phyloP scores from a whole-genome alignment of 495 filamentous ascomycete species.

The Jackrogersella multiformis region DNA sequence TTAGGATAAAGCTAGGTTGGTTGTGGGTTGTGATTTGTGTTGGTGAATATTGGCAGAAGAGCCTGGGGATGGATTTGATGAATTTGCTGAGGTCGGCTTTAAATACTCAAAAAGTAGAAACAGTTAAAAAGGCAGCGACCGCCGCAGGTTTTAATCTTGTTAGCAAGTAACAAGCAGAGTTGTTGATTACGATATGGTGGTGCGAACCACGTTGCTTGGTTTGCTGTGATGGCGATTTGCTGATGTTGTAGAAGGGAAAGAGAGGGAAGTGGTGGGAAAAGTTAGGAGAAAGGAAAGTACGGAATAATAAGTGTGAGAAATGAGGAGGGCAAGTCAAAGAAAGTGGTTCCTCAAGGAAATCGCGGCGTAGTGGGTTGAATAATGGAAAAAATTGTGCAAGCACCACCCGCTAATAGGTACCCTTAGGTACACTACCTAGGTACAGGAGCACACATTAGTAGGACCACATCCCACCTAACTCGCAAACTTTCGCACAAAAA shows the following conservation, averaged over 20 bases:
- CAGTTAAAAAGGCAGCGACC: slow-evolving; percentile 11
- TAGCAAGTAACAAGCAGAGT: slow-evolving; percentile 24
- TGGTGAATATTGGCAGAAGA: not conserved
- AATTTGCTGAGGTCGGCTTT: slow-evolving; percentile 3
- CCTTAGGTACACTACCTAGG: not conserved
- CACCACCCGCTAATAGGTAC: not conserved
- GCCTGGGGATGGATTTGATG: not conserved
- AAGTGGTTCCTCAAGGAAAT: slow-evolving; percentile 20
- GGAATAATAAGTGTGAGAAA: slow-evolving; percentile 18
- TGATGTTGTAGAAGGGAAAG: slow-evolving; percentile 12
- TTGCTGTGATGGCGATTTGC: not conserved
- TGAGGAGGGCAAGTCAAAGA: slow-evolving; percentile 38
- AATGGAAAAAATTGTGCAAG: slow-evolving; percentile 32
- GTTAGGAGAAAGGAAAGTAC: slow-evolving; percentile 18
- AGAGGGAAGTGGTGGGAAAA: slow-evolving; percentile 24
- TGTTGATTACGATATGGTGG: slow-evolving; percentile 4
- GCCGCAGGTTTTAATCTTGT: slow-evolving; percentile 25
- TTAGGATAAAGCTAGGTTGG: not conserved
- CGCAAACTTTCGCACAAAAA: slow-evolving; percentile 27
- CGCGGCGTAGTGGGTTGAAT: slow-evolving; percentile 16
- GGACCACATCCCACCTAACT: slow-evolving; percentile 36
- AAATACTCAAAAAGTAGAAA: slow-evolving; percentile 17
- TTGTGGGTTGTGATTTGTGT: not conserved
- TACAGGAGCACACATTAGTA: slow-evolving; percentile 30
- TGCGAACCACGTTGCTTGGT: slow-evolving; percentile 12